These are phyloP conservation scores for Sugiyamaella smithiae DNA, from an alignment of 805 yeast species.

Conservation along the genomic window DNA sequence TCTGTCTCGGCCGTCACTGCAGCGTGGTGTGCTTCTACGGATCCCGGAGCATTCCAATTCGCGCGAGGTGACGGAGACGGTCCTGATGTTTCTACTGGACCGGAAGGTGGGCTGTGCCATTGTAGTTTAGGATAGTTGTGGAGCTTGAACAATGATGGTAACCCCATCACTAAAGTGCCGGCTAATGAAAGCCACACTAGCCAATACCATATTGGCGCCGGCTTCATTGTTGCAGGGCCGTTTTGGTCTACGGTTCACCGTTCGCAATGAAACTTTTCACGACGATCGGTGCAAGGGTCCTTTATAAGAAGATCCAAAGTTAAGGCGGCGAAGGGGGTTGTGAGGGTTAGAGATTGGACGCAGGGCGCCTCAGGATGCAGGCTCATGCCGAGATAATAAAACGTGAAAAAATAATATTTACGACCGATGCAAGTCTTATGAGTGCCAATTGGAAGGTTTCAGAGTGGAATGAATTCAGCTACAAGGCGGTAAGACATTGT, in stretches of 20 bases:
- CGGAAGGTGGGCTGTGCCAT: not conserved
- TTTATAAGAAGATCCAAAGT: not conserved
- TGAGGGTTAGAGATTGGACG: no score
- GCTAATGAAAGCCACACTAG: constrained; percentile 1
- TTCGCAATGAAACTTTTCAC: no score
- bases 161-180: constrained; percentile 2
- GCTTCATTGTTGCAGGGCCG: constrained; percentile 1
- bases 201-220: constrained; percentile 1
- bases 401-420: no score
- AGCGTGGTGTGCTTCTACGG: constrained; percentile 15
- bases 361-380: no score
- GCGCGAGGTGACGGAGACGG: constrained; percentile 10
- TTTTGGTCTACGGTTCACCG: no score
- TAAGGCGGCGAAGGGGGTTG: no score
- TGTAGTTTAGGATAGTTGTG: constrained; percentile 1
- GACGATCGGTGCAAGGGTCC: no score
- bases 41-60: constrained; percentile 15
- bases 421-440: no score
- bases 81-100: not conserved
- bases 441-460: no score
- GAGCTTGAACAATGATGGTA: constrained; percentile 6
- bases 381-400: no score
- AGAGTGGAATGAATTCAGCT: no score
- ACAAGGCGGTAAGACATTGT: no score
- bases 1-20: constrained; percentile 3